Conservation (phyloP, 2,329 filamentous ascomycete species). For the Ilyonectria destructans region DNA sequence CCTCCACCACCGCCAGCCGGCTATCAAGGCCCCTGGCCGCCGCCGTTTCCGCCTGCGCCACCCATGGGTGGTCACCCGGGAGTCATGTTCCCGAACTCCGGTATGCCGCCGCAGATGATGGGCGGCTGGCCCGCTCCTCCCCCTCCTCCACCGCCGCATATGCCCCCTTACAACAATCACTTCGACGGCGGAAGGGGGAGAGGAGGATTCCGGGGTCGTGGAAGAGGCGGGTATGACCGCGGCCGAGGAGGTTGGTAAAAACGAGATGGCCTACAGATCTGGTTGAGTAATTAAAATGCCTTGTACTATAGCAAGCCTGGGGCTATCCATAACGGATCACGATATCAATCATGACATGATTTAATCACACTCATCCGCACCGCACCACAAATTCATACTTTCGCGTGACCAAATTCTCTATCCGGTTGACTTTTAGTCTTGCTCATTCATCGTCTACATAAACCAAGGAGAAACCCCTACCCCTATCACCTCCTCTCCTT, state of each 20-base stretch:
- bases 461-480: slow-evolving; percentile 42
- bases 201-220: slow-evolving; percentile 49
- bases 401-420: slow-evolving; percentile 41
- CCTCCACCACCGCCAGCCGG: slow-evolving; percentile 58
- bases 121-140: slow-evolving; percentile 46
- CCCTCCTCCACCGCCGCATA: slow-evolving; percentile 42
- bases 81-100: slow-evolving; percentile 51
- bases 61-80: slow-evolving; percentile 42
- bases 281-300: neutral
- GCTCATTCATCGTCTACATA: slow-evolving; percentile 52
- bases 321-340: slow-evolving; percentile 7
- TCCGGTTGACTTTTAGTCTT: slow-evolving; percentile 50
- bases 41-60: slow-evolving; percentile 56
- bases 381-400: slow-evolving; percentile 8
- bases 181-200: slow-evolving; percentile 44
- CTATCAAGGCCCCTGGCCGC: slow-evolving; percentile 62
- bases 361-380: slow-evolving; percentile 11
- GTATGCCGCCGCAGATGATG: slow-evolving; percentile 49
- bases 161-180: slow-evolving; percentile 43
- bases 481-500: slow-evolving; percentile 20
- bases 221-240: slow-evolving; percentile 53
- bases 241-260: slow-evolving; percentile 48
- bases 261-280: neutral
- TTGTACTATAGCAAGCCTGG: slow-evolving; percentile 25
- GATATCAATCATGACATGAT: neutral